A percentile compares a stretch with the other conserved stretches of the same genome.
Evolutionary conservation across 139 green algal species (phyloP).

Genomic region (Diplosphaera chodatii): DNA sequence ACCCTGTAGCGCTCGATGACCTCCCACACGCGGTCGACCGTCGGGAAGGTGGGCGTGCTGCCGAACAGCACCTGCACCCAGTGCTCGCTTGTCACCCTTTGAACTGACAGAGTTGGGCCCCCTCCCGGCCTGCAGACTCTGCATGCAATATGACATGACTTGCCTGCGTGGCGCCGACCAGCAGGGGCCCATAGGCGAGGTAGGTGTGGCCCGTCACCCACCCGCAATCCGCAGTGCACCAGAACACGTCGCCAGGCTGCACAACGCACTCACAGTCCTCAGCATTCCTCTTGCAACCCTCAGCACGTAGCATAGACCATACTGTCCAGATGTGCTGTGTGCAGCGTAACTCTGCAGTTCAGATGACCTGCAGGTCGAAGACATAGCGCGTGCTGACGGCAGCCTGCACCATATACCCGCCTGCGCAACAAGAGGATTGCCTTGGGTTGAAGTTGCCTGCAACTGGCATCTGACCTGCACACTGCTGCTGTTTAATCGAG

Average conservation of each 20-base stretch:
- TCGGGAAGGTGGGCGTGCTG: conserved; percentile 37
- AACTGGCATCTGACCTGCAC: too few relatives aligned
- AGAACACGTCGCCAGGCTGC: conserved; percentile 35
- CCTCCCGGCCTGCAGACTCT: too few relatives aligned
- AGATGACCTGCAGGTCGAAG: conserved; percentile 31
- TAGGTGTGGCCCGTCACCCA: conserved; percentile 63
- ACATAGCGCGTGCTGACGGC: conserved; percentile 16
- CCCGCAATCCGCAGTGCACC: conserved; percentile 57
- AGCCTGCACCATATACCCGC: background rate
- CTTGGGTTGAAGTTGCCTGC: too few relatives aligned
- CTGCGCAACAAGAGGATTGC: background rate
- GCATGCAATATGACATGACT: conserved; percentile 7
- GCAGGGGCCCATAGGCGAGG: conserved; percentile 34
- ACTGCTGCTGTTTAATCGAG: background rate
- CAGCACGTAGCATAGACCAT: too few relatives aligned
- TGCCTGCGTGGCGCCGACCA: conserved; percentile 21
- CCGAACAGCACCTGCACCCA: conserved; percentile 30
- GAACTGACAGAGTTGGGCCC: too few relatives aligned
- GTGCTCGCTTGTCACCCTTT: too few relatives aligned
- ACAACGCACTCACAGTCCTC: too few relatives aligned
- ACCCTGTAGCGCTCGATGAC: conserved; percentile 38
- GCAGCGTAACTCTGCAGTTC: too few relatives aligned
- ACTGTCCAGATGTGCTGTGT: too few relatives aligned
- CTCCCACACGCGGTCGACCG: conserved; percentile 42
- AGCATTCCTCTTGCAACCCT: too few relatives aligned